A percentile compares a stretch with the other conserved stretches of the same genome.
phyloP scores from a whole-genome alignment of 2,329 filamentous ascomycete genomes.

The Fusarium sp. region DNA sequence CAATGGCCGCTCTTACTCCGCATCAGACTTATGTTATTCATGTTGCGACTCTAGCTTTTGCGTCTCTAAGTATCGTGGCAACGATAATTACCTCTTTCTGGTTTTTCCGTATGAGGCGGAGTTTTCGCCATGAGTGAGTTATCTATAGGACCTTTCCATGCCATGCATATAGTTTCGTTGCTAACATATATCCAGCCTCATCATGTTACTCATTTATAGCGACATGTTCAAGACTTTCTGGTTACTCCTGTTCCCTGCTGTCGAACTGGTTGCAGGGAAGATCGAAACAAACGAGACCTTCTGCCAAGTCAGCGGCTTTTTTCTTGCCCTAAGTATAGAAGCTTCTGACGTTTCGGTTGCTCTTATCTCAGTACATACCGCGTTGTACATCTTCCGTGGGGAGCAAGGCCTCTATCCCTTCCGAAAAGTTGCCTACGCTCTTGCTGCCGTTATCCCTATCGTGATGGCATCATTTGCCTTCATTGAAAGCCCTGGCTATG shows the following conservation, averaged over 20 bases:
- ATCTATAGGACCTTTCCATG: background rate
- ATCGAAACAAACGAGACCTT: slow-evolving; percentile 68
- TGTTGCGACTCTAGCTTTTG: slow-evolving; percentile 57
- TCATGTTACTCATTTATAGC: slow-evolving; percentile 80
- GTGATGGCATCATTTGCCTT: slow-evolving; percentile 76
- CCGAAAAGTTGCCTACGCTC: slow-evolving; percentile 70
- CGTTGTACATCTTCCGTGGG: slow-evolving; percentile 76
- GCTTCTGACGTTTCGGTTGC: slow-evolving; percentile 80
- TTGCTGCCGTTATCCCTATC: slow-evolving; percentile 71
- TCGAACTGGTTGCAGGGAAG: slow-evolving; percentile 67
- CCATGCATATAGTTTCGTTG: background rate
- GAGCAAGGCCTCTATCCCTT: slow-evolving; percentile 79
- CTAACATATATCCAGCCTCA: slow-evolving; percentile 67
- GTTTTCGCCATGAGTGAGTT: slow-evolving; percentile 74
- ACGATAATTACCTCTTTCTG: slow-evolving; percentile 75
- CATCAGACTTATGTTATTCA: slow-evolving; percentile 46
- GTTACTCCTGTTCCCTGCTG: slow-evolving; percentile 76
- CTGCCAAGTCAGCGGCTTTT: slow-evolving; percentile 79
- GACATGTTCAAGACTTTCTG: slow-evolving; percentile 80
- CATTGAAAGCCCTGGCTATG: slow-evolving; percentile 69
- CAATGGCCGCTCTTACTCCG: slow-evolving; percentile 29
- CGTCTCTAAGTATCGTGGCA: slow-evolving; percentile 69
- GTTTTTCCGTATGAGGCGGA: slow-evolving; percentile 81
- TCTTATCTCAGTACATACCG: slow-evolving; percentile 81
- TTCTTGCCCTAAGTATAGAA: slow-evolving; percentile 76